phyloP scores from a whole-genome alignment of 2,329 filamentous ascomycete genomes.

The Juglanconis sp. region DNA sequence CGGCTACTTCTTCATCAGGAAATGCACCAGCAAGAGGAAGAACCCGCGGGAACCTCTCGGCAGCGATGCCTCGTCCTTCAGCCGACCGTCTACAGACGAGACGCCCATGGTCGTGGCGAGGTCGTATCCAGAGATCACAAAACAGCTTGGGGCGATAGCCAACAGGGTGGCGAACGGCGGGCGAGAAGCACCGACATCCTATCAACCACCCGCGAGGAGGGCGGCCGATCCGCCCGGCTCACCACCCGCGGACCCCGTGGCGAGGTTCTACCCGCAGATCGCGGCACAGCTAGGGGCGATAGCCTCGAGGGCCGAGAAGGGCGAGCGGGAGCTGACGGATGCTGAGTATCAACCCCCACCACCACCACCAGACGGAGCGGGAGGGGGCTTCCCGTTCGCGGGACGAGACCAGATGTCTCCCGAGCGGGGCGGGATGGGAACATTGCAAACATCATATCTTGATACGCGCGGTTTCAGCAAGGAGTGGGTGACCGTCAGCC shows the following conservation, averaged over 20 bases:
- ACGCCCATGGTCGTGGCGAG: neutral
- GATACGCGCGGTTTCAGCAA: too few relatives aligned
- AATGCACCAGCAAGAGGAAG: neutral
- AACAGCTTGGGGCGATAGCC: neutral
- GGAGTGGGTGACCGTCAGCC: too few relatives aligned
- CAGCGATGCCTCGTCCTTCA: neutral
- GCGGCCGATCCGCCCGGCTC: too few relatives aligned
- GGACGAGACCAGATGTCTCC: too few relatives aligned
- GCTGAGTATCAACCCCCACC: neutral
- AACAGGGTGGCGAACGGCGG: neutral
- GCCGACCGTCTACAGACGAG: neutral
- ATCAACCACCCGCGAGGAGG: too few relatives aligned
- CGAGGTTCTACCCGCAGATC: neutral
- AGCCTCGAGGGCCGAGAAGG: neutral
- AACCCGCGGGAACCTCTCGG: neutral
- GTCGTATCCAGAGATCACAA: neutral
- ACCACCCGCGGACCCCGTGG: neutral
- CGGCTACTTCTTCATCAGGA: neutral
- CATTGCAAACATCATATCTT: too few relatives aligned
- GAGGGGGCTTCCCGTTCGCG: neutral
- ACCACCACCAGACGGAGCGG: neutral
- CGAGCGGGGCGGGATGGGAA: too few relatives aligned
- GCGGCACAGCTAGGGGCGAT: neutral
- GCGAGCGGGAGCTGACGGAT: neutral
- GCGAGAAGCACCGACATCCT: too few relatives aligned